Percentiles rank a stretch among this genome's conserved stretches.
Evolutionary conservation across 805 yeast species (phyloP).

Genomic region (Teunomyces aglyptinius): DNA sequence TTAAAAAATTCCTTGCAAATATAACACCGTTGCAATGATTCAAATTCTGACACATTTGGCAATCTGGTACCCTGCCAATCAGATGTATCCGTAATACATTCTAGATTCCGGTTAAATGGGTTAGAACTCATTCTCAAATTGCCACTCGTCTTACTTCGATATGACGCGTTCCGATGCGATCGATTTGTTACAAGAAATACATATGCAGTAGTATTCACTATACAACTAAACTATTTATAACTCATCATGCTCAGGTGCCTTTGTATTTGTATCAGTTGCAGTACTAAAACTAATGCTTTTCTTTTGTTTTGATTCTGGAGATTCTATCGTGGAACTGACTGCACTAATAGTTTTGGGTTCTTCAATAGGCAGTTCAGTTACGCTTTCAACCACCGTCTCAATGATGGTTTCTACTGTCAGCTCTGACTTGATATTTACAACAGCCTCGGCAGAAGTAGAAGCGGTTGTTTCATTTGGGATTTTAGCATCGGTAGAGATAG

Average conservation of each 20-base stretch:
- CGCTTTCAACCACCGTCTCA: constrained; percentile 6
- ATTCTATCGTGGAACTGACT: background rate
- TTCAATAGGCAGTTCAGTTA: constrained; percentile 2
- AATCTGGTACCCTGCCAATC: constrained; percentile 61
- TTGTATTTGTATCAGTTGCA: background rate
- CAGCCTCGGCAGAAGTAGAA: constrained; percentile 2
- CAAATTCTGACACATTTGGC: constrained; percentile 61
- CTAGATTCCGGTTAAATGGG: constrained; percentile 1
- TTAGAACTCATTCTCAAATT: background rate
- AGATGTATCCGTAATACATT: constrained; percentile 56
- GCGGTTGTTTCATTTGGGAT: too few species aligned
- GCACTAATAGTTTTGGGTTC: background rate
- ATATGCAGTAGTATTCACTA: background rate
- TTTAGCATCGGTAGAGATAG: too few species aligned
- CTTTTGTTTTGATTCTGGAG: background rate
- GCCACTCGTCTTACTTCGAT: constrained; percentile 1
- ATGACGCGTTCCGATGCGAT: constrained; percentile 1
- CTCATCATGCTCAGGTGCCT: constrained; percentile 5
- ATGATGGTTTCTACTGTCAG: background rate
- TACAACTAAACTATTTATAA: background rate
- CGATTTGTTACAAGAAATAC: background rate
- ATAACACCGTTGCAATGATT: constrained; percentile 74
- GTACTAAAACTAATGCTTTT: background rate
- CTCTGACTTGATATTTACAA: background rate
- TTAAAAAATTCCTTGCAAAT: constrained; percentile 80